Percentiles rank a stretch among this genome's conserved stretches.
phyloP scores from a whole-genome alignment of 2,329 filamentous ascomycete species.

The Calycina herbarum region DNA sequence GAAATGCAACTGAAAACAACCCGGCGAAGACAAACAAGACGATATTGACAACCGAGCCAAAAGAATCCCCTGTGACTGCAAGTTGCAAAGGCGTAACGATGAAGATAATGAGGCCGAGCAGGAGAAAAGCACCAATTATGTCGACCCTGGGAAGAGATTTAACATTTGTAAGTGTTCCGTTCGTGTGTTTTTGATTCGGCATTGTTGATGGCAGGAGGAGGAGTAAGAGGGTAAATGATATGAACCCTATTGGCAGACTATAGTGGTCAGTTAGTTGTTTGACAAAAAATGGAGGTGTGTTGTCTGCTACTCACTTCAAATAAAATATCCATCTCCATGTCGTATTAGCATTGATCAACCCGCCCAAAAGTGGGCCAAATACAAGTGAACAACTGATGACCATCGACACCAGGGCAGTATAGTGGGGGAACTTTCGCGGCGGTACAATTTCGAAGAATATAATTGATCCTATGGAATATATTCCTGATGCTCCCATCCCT shows the following conservation, averaged over 20 bases:
- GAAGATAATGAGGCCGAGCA: too few species aligned
- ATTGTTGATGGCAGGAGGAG: too few species aligned
- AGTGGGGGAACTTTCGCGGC: neutral
- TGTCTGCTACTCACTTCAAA: conserved; percentile 1
- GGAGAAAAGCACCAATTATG: too few species aligned
- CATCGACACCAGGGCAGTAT: neutral
- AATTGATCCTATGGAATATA: neutral
- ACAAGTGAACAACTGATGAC: neutral
- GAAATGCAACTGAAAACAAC: neutral
- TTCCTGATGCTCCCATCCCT: conserved; percentile 10
- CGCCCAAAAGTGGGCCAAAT: conserved; percentile 6
- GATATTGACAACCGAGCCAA: neutral
- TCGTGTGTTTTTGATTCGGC: neutral
- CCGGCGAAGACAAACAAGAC: neutral
- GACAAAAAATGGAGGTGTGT: neutral
- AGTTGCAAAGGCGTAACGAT: too few species aligned
- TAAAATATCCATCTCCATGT: conserved; percentile 11
- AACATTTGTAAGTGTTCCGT: neutral
- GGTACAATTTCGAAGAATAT: conserved; percentile 1
- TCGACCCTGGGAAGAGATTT: too few species aligned
- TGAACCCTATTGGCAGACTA: neutral
- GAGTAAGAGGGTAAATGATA: neutral
- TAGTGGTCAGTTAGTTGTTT: neutral
- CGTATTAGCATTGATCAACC: conserved; percentile 1
- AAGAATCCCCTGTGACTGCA: neutral